Conservation (phyloP, 73 alveolate genomes). For the Blepharisma stoltei region DNA sequence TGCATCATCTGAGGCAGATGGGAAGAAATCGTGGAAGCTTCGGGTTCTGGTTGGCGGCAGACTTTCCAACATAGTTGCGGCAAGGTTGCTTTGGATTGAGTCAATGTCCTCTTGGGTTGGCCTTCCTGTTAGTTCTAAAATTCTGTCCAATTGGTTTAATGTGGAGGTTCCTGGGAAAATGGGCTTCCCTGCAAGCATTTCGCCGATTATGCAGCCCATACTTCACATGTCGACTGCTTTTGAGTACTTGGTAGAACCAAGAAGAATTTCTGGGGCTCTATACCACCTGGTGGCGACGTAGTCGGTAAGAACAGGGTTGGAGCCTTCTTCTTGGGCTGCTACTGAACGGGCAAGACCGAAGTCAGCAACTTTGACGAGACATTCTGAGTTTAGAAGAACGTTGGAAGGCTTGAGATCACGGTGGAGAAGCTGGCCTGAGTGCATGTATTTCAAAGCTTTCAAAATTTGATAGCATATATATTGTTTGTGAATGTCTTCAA, state of each 20-base stretch:
- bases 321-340: constrained; percentile 62
- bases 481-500: constrained; percentile 87
- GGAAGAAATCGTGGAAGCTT: constrained; percentile 57
- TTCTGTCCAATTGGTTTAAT: constrained; percentile 68
- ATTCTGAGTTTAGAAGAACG: constrained; percentile 79
- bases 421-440: constrained; percentile 78
- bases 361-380: constrained; percentile 86
- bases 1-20: constrained; percentile 75
- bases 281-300: constrained; percentile 89
- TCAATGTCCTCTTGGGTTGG: constrained; percentile 77
- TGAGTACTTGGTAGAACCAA: constrained; percentile 81
- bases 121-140: constrained; percentile 79
- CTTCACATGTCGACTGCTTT: constrained; percentile 97
- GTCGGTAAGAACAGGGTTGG: constrained; percentile 75
- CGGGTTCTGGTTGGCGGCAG: constrained; percentile 62
- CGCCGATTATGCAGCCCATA: constrained; percentile 95
- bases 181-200: constrained; percentile 78
- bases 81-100: constrained; percentile 64
- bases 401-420: constrained; percentile 88
- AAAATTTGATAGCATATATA: constrained; percentile 89
- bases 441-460: constrained; percentile 93
- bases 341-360: constrained; percentile 85
- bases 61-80: constrained; percentile 70
- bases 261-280: constrained; percentile 88
- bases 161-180: constrained; percentile 87